These are phyloP conservation scores for Acer negundo DNA, from an alignment of 345 rosid species.

Conservation along the genomic window DNA sequence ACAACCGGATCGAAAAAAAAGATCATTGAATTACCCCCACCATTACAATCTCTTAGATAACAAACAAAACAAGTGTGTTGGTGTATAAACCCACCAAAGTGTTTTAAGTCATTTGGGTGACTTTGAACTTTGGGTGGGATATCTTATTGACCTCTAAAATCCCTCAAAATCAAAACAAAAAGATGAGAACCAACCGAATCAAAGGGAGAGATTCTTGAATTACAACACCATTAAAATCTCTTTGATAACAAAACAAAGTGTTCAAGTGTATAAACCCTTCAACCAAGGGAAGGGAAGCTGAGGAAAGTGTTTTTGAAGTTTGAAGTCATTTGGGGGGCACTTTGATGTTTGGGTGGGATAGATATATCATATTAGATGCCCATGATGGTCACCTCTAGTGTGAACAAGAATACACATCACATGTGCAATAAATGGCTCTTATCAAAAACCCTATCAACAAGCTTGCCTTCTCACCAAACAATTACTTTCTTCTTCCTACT, in stretches of 20 bases:
- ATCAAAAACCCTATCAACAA: slow-evolving; percentile 25
- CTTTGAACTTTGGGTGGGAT: neutral
- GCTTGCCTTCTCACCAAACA: slow-evolving; percentile 11
- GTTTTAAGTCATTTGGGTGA: too few species aligned
- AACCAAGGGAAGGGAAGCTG: neutral
- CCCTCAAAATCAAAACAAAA: neutral
- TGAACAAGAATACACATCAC: slow-evolving; percentile 21
- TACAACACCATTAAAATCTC: too few species aligned
- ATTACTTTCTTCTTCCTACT: neutral
- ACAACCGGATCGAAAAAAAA: too few species aligned
- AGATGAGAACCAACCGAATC: too few species aligned
- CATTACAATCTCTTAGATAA: too few species aligned
- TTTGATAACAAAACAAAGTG: too few species aligned
- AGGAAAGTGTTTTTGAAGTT: neutral
- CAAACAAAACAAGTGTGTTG: too few species aligned
- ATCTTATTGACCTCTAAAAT: too few species aligned
- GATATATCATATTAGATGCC: neutral
- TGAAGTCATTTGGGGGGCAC: too few species aligned
- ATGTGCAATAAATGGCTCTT: slow-evolving; percentile 34
- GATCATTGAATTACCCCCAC: too few species aligned
- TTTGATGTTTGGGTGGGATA: neutral
- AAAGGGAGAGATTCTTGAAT: too few species aligned
- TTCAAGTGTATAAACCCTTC: too few species aligned
- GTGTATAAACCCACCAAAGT: neutral
- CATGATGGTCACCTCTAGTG: neutral